Base-by-base conservation (phyloP, 1,139 yeast species). In the Lodderomyces metapsilosis region DNA sequence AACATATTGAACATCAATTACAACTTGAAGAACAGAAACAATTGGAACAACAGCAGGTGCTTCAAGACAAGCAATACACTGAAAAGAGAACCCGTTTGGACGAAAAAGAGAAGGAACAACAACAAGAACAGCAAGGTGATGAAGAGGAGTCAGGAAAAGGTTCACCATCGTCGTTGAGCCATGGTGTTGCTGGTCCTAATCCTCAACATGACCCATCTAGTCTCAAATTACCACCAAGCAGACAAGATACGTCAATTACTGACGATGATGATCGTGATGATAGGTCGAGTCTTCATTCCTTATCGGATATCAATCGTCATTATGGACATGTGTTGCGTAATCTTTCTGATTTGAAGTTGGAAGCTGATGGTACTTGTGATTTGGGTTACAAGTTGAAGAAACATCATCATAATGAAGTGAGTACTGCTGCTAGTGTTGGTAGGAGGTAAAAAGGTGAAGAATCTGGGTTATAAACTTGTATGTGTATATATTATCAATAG, bases 351-450 rank as follows among this genome's bases (percentile, higher is more conserved):
- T 44, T 49, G 44, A 49, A 36, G 25, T 40, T 43, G 46, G 74
- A 68, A 40, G 43, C 55, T 21, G 56, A 51, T 44, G 76, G 76
- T 2, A 41, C 55, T 37, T 71, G 77, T 50, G 71, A 71, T 27
- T 61, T 72, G 43, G 78, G 78, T 2, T 73, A 72, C 47, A 66
- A 57, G 48, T 58, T 73, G 37, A 69, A 59, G 46, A 71, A 62
- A 51, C 78, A 73, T 50, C 75, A 71, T 51, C 78, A 73, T 50
- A 53, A 62, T 37, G 76, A 69, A 11, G 57, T 70, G 9, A 65
- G 71, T 51, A 63, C 61, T 35, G 64, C 59, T 31, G 59, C 65
- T 31, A 24, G 24, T 23, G 16, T 36, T 7, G 24, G 24, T 31
- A 24, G 31, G 38, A 25, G 43, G 39, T 40, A 20, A 40, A 30